These are phyloP conservation scores for Suhomyces atakaporum DNA, from an alignment of 1,139 yeast genomes.

Conservation along the genomic window DNA sequence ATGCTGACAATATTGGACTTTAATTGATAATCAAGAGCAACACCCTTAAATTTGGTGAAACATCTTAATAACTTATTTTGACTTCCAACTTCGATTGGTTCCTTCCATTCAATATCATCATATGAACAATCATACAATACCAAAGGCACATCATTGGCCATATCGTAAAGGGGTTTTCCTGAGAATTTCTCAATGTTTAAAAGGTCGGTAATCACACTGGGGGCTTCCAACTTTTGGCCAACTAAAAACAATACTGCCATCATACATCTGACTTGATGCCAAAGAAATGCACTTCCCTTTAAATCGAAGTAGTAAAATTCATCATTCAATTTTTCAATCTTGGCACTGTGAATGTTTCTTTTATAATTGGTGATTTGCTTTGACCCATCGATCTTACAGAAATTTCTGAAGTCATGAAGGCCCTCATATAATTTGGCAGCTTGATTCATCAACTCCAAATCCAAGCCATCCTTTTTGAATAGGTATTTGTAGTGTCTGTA, in stretches of 20 bases:
- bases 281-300: slow-evolving; percentile 86
- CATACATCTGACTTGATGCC: slow-evolving; percentile 99
- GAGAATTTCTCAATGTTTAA: slow-evolving; percentile 62
- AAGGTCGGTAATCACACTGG: slow-evolving; percentile 57
- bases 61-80: slow-evolving; percentile 23
- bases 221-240: slow-evolving; percentile 75
- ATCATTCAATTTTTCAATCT: slow-evolving; percentile 46
- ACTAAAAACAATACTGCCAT: slow-evolving; percentile 76
- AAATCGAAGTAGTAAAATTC: slow-evolving; percentile 71
- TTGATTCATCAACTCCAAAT: slow-evolving; percentile 63
- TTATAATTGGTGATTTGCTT: slow-evolving; percentile 81
- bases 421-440: slow-evolving; percentile 74
- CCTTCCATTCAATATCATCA: slow-evolving; percentile 67
- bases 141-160: slow-evolving; percentile 92
- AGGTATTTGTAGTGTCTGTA: slow-evolving; percentile 84
- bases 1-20: slow-evolving; percentile 37
- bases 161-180: slow-evolving; percentile 76
- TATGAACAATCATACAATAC: slow-evolving; percentile 87
- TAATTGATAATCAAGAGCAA: slow-evolving; percentile 36
- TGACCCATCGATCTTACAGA: slow-evolving; percentile 91
- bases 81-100: slow-evolving; percentile 19
- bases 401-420: slow-evolving; percentile 87
- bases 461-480: slow-evolving; percentile 57
- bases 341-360: slow-evolving; percentile 57
- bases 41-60: slow-evolving; percentile 32